Base-by-base conservation (phyloP, 345 rosid species). In the Nasturtium officinale region DNA sequence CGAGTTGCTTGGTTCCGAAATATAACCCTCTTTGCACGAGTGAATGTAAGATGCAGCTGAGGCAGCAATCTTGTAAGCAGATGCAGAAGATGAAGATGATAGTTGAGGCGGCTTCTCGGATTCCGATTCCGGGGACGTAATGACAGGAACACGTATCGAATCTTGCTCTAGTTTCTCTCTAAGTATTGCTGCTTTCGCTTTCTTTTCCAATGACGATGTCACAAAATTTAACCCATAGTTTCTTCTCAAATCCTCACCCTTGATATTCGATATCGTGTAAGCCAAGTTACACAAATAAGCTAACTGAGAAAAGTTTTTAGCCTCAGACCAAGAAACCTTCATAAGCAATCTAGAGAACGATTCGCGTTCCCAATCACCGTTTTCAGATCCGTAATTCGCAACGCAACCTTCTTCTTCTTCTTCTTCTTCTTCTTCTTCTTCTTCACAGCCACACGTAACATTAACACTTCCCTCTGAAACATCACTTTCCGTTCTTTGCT, bases 281-380 rank as follows among this genome's bases (percentile, higher is more conserved):
- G 98, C 96, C 79, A 89, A 81, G 81, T 89, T 94, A 83, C 90
- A 83, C 67, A 91, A 72, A 82, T 88, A 91, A 60, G 96, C 97
- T 35, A 91, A 83, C 75, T 85, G 90, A 38, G 97, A 88, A 81
- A 88, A 82, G 43, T 65, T 81, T 81, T 85, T 87, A 46, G 83
- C 84, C 45, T 91, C 96, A 2, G 91, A 84, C 86, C 83, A 82
- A 18, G 93, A 81, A 5, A 86, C 89, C 29, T 29, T 61, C 53
- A 5, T 71, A 77, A 94, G 75, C 52, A 88, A 79, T 38, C 70
- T 78, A 0, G 87, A 84, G 75, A 94, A 91, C 25, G 88, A 71
- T 64, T 89, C 81, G 0, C 72, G 84, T 66, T 67, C 74, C 77
- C 77, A 62, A 0, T 67, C 69, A 3, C 76, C 87, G 10, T 73